These are phyloP conservation scores for Backusella westeae DNA, from an alignment of 192 early-diverging fungal species.

Conservation along the genomic window DNA sequence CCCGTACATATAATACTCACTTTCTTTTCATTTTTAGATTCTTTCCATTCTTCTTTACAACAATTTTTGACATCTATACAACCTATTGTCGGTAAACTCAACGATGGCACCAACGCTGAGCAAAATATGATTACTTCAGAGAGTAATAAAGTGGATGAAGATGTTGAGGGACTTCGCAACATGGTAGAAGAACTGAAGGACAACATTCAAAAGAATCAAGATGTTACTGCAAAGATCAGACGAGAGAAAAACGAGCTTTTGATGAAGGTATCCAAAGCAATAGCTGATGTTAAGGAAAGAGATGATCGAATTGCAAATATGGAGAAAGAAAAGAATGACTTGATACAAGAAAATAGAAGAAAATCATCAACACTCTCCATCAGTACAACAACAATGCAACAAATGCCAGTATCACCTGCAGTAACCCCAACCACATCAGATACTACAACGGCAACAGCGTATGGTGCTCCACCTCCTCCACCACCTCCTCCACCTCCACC, in stretches of 20 bases:
- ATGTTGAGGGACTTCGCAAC: constrained; percentile 24
- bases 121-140: background rate
- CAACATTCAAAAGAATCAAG: constrained; percentile 13
- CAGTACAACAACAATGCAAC: background rate
- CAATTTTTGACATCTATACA: constrained; percentile 19
- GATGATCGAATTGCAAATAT: constrained; percentile 12
- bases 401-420: background rate
- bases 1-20: background rate
- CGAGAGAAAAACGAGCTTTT: constrained; percentile 32
- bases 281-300: constrained; percentile 20
- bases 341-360: background rate
- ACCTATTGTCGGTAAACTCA: constrained; percentile 33
- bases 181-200: constrained; percentile 28
- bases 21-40: constrained; percentile 5
- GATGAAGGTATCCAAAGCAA: constrained; percentile 29
- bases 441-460: constrained; percentile 15
- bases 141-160: constrained; percentile 8
- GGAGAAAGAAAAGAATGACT: background rate
- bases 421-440: background rate
- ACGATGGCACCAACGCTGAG: background rate
- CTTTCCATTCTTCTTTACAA: constrained; percentile 14
- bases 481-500: constrained; percentile 19
- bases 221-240: constrained; percentile 24
- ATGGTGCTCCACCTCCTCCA: constrained; percentile 19
- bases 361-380: background rate